phyloP scores from a whole-genome alignment of 495 filamentous ascomycete species.

The Hypoxylon perforatum region DNA sequence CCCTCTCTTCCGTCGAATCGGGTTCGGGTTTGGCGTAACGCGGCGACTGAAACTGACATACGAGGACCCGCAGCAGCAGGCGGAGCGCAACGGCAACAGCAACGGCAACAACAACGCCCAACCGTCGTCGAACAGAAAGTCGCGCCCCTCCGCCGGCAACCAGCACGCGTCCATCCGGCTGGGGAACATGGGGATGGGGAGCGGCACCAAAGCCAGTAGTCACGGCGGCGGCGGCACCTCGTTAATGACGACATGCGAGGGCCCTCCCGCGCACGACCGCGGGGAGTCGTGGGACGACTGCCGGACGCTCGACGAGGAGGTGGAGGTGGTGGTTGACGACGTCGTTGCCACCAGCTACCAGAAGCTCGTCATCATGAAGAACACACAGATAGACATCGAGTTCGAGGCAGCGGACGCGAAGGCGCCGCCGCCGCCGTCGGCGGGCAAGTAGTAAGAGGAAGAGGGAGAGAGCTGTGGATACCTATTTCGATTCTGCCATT shows the following conservation, averaged over 20 bases:
- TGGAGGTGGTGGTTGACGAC: too few relatives aligned
- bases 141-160: not conserved
- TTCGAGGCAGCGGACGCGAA: constrained; percentile 3
- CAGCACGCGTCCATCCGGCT: not conserved
- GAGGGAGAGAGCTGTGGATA: not conserved
- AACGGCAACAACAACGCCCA: not conserved
- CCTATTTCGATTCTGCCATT: not conserved
- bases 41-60: not conserved
- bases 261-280: not conserved
- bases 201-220: too few relatives aligned
- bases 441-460: too few relatives aligned
- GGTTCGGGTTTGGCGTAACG: not conserved
- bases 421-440: not conserved
- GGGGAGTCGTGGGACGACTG: not conserved
- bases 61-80: not conserved
- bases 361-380: constrained; percentile 30
- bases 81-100: not conserved
- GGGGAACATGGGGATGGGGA: not conserved
- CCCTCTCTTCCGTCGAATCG: constrained; percentile 19
- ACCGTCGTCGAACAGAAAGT: not conserved
- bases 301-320: not conserved
- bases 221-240: not conserved
- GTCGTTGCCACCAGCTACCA: constrained; percentile 9
- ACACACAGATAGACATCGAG: constrained; percentile 31
- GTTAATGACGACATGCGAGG: constrained; percentile 15